These are phyloP conservation scores for Uncinocarpus reesii DNA, from an alignment of 2,329 filamentous ascomycete species.

Conservation along the genomic window DNA sequence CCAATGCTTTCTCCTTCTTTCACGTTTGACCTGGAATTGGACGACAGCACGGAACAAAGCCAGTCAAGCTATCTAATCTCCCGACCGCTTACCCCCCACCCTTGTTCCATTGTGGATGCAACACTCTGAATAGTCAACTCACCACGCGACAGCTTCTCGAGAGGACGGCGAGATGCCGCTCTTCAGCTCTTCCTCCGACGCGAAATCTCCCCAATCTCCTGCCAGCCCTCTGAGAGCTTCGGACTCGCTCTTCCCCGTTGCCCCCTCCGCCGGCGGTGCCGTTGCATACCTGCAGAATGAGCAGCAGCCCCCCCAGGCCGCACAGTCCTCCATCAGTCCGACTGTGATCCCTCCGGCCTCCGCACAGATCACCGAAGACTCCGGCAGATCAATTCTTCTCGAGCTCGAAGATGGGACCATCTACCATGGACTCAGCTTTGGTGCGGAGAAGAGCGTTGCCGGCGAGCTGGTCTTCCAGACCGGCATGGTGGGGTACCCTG, in stretches of 20 bases:
- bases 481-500: constrained; percentile 97
- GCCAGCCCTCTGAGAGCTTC: constrained; percentile 1
- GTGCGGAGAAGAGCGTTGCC: constrained; percentile 83
- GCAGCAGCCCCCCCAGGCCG: constrained; percentile 25
- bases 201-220: constrained; percentile 11
- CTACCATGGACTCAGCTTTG: constrained; percentile 94
- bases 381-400: constrained; percentile 62
- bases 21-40: background rate
- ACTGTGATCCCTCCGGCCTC: constrained; percentile 48
- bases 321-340: constrained; percentile 23
- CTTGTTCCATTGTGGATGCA: background rate
- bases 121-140: background rate
- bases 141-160: constrained; percentile 7
- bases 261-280: constrained; percentile 33
- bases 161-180: constrained; percentile 24
- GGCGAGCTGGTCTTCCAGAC: constrained; percentile 99
- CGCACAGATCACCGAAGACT: constrained; percentile 44
- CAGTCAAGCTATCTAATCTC: background rate
- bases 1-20: constrained; percentile 1
- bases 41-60: background rate
- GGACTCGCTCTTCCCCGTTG: constrained; percentile 27
- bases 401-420: constrained; percentile 86
- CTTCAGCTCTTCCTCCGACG: constrained; percentile 18
- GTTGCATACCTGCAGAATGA: constrained; percentile 31
- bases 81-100: background rate